phyloP scores from a whole-genome alignment of 1,284 basidiomycete species.

The Irpex rosettiformis region DNA sequence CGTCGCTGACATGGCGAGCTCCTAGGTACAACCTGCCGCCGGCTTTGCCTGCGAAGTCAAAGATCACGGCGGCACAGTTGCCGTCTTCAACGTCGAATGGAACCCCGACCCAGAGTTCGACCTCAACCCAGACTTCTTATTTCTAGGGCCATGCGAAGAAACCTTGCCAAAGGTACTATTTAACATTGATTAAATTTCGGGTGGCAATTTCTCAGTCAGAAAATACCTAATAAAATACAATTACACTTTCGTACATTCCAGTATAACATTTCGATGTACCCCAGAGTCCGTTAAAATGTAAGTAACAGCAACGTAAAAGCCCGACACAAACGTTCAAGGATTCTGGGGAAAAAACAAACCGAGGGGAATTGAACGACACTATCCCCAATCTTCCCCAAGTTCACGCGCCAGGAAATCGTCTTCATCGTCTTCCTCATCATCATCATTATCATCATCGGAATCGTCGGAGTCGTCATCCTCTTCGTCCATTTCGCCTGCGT shows the following conservation, averaged over 20 bases:
- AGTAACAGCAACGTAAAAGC: neutral
- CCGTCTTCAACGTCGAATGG: conserved; percentile 42
- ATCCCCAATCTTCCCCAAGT: conserved; percentile 71
- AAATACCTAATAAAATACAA: conserved; percentile 1
- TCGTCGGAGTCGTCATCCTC: conserved; percentile 35
- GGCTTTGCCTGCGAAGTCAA: conserved; percentile 31
- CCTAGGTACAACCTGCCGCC: conserved; percentile 34
- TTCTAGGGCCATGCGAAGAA: conserved; percentile 36
- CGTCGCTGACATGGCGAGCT: neutral
- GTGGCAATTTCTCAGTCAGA: neutral
- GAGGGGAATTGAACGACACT: conserved; percentile 20
- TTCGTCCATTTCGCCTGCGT: conserved; percentile 20
- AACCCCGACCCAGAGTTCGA: conserved; percentile 26
- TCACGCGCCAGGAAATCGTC: conserved; percentile 75
- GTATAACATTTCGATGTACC: neutral
- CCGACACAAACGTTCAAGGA: neutral
- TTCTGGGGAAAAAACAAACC: neutral
- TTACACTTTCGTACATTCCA: conserved; percentile 1
- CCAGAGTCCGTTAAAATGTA: neutral
- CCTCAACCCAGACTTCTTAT: conserved; percentile 29
- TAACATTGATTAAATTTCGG: neutral
- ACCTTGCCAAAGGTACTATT: conserved; percentile 21
- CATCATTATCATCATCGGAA: conserved; percentile 38
- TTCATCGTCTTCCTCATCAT: conserved; percentile 47
- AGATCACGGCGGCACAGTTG: conserved; percentile 24